Conservation (phyloP, 108 stramenopile genomes). For the Pseudonitzschia multistriata region DNA sequence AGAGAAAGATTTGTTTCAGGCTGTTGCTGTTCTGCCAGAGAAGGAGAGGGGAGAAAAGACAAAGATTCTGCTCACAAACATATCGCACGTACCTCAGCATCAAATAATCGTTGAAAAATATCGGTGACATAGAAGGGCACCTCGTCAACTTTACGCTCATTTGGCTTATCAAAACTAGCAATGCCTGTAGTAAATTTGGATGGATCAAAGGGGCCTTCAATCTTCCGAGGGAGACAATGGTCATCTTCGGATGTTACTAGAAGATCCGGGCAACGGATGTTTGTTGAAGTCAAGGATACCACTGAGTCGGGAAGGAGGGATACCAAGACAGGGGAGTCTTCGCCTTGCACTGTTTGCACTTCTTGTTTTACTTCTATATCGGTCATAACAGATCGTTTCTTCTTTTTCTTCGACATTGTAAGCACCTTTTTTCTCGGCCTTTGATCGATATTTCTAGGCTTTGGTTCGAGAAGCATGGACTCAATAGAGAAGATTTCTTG, state of each 20-base stretch:
- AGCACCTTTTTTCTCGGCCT: background rate
- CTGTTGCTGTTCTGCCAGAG: no score
- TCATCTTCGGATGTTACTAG: constrained; percentile 2
- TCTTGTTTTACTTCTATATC: background rate
- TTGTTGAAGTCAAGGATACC: background rate
- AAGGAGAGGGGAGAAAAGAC: no score
- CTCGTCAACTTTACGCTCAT: constrained; percentile 27
- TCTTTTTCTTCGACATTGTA: background rate
- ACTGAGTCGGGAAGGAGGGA: background rate
- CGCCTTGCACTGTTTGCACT: background rate
- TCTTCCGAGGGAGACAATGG: constrained; percentile 6
- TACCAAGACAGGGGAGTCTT: background rate
- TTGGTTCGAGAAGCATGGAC: constrained; percentile 7
- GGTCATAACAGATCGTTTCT: background rate
- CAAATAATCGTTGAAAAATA: constrained; percentile 74
- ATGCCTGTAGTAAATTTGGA: constrained; percentile 35
- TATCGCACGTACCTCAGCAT: constrained; percentile 58
- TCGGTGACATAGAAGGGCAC: constrained; percentile 77
- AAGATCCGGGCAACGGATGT: constrained; percentile 16
- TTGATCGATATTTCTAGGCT: background rate
- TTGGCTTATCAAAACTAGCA: constrained; percentile 31
- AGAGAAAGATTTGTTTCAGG: background rate
- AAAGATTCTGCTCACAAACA: background rate
- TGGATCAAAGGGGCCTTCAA: constrained; percentile 32
- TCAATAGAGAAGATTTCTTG: background rate